Conservation (phyloP, 1,284 basidiomycete genomes). For the Pulchroboletus neoregius region DNA sequence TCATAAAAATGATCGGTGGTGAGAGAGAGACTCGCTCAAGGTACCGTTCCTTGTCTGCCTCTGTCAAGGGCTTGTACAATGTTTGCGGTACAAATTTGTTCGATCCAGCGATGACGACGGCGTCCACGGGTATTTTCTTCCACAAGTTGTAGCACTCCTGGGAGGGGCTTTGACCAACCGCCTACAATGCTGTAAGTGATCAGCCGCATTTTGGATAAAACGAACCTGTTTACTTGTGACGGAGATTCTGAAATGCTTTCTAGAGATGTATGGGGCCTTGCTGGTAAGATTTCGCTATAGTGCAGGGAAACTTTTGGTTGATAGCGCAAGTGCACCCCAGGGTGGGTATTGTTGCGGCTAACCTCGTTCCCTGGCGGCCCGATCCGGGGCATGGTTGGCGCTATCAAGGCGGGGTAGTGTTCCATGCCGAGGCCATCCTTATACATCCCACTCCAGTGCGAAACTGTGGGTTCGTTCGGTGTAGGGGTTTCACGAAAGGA, state of each 20-base stretch:
- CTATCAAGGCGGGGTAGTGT: not conserved
- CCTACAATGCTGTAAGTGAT: slow-evolving; percentile 4
- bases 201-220: not conserved
- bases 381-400: not conserved
- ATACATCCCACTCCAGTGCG: not conserved
- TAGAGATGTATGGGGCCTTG: not conserved
- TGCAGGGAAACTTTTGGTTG: not conserved
- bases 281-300: not conserved
- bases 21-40: slow-evolving; percentile 60
- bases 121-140: slow-evolving; percentile 10
- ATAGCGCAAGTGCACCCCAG: not conserved
- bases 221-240: slow-evolving; percentile 6
- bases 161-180: slow-evolving; percentile 4
- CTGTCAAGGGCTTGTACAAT: slow-evolving; percentile 65
- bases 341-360: not conserved
- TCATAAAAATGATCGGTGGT: slow-evolving; percentile 55
- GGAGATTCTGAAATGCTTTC: not conserved
- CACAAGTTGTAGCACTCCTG: slow-evolving; percentile 15
- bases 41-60: slow-evolving; percentile 64
- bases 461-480: not conserved
- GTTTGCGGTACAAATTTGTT: slow-evolving; percentile 55
- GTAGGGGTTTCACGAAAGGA: too few species aligned
- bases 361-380: slow-evolving; percentile 4
- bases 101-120: slow-evolving; percentile 25
- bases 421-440: not conserved